A percentile compares a stretch with the other conserved stretches of the same genome.
phyloP scores from a whole-genome alignment of 805 yeast genomes.

The Lachancea fermentati region DNA sequence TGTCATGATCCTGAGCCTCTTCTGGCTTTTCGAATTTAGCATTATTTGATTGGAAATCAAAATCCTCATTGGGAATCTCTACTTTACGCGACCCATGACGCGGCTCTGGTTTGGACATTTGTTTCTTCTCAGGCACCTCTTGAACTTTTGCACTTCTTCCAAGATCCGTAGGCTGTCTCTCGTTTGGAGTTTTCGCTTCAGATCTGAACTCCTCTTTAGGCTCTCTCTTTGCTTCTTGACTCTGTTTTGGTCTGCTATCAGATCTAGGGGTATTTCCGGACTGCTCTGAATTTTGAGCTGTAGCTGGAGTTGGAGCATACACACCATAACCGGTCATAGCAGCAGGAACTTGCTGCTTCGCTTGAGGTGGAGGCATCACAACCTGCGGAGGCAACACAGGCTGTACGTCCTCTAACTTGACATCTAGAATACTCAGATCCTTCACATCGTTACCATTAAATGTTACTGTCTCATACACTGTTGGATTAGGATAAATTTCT shows the following conservation, averaged over 20 bases:
- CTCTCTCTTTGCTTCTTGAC: neutral
- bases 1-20: conserved; percentile 31
- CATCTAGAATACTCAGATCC: conserved; percentile 79
- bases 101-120: conserved; percentile 3
- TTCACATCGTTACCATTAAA: conserved; percentile 91
- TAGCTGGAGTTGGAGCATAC: conserved; percentile 22
- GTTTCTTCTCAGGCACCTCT: conserved; percentile 1
- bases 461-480: conserved; percentile 67
- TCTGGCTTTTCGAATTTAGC: conserved; percentile 55
- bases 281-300: conserved; percentile 1
- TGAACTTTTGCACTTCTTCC: neutral
- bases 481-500: conserved; percentile 67
- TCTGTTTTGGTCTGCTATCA: too few relatives aligned
- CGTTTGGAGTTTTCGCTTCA: neutral
- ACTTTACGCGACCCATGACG: conserved; percentile 16
- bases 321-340: conserved; percentile 34
- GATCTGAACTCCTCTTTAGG: neutral
- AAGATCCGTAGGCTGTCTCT: too few relatives aligned
- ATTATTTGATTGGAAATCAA: conserved; percentile 70
- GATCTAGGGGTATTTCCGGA: too few relatives aligned
- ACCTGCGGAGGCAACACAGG: conserved; percentile 39
- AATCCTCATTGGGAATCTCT: conserved; percentile 51
- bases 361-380: conserved; percentile 14
- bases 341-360: conserved; percentile 24
- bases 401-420: conserved; percentile 55